Conservation (phyloP, 1,284 basidiomycete species). For the Ceratobasidium theobromae region DNA sequence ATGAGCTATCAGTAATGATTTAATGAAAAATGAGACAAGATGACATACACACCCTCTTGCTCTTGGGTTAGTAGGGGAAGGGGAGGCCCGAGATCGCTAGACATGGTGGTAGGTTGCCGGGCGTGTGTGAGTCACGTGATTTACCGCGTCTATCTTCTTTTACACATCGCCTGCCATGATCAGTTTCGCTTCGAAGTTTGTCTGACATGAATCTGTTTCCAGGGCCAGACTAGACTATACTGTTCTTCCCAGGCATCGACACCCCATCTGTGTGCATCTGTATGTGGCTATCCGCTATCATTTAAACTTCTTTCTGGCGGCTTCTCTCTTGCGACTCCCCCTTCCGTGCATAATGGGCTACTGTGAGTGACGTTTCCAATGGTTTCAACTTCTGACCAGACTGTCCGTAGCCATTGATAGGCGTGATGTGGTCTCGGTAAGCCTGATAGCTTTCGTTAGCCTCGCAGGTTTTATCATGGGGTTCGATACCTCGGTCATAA, state of each 20-base stretch:
- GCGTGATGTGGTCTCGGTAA: slow-evolving; percentile 11
- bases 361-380: neutral
- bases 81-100: neutral
- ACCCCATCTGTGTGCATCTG: neutral
- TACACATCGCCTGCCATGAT: neutral
- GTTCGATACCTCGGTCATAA: slow-evolving; percentile 20
- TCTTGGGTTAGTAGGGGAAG: slow-evolving; percentile 25
- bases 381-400: neutral
- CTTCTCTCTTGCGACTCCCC: neutral
- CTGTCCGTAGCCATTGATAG: neutral
- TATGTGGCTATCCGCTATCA: neutral
- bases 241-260: neutral
- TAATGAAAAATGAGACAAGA: neutral
- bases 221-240: neutral
- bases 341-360: neutral
- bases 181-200: neutral
- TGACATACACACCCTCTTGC: slow-evolving; percentile 30
- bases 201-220: neutral
- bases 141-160: no score
- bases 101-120: no score
- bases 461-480: slow-evolving; percentile 20
- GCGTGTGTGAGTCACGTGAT: no score
- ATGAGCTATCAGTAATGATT: slow-evolving; percentile 19
- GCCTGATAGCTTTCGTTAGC: slow-evolving; percentile 14
- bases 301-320: neutral